Evolutionary conservation across 2,329 filamentous ascomycete genomes (phyloP).

Genomic region (Venturia carpophila): DNA sequence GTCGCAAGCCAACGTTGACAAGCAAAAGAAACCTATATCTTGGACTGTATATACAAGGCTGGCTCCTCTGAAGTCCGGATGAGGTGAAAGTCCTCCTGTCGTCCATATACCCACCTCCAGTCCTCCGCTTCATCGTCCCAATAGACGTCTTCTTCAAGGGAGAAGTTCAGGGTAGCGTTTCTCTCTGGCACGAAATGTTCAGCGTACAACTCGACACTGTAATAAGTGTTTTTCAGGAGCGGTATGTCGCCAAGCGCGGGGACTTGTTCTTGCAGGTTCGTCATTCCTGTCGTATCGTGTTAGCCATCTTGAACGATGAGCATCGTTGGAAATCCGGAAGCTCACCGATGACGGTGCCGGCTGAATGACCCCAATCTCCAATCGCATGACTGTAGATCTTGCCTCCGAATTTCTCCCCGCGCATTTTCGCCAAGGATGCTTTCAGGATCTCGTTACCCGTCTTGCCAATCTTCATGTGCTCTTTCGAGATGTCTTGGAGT

Average conservation of each 20-base stretch:
- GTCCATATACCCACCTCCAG: conserved; percentile 2
- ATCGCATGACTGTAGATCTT: conserved; percentile 1
- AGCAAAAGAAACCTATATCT: not conserved
- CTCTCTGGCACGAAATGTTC: conserved; percentile 7
- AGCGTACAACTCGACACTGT: not conserved
- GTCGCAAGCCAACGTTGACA: not conserved
- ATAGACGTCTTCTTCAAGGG: conserved; percentile 6
- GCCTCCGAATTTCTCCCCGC: not conserved
- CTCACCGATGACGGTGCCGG: not conserved
- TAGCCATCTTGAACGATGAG: not conserved
- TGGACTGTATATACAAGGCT: not conserved
- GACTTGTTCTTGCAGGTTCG: not conserved
- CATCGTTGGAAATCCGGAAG: not conserved
- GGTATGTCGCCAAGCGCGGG: not conserved
- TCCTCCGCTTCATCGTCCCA: not conserved
- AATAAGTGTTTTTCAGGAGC: not conserved
- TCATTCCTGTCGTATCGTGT: not conserved
- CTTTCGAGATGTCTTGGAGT: conserved; percentile 3
- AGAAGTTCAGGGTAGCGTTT: conserved; percentile 3
- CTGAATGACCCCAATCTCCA: conserved; percentile 5
- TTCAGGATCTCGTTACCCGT: not conserved
- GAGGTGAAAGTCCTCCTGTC: not conserved
- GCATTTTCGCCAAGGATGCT: not conserved
- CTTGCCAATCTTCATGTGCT: not conserved
- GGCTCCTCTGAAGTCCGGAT: not conserved